These are phyloP conservation scores for Mucor circinelloides DNA, from an alignment of 371 early-diverging fungal genomes.

Conservation along the genomic window DNA sequence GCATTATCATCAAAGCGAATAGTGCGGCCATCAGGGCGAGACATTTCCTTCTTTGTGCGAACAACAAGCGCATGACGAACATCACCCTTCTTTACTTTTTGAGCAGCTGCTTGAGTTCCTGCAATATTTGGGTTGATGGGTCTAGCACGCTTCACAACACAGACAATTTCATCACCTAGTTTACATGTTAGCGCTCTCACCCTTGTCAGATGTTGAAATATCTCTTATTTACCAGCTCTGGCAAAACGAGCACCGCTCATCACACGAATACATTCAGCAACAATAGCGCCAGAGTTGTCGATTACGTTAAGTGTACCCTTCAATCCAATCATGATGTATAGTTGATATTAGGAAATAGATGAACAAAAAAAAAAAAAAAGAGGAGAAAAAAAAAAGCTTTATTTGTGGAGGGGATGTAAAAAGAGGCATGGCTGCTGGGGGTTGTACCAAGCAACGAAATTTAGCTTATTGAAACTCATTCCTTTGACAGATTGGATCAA, in stretches of 20 bases:
- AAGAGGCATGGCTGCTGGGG: not conserved
- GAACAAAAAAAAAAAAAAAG: no score
- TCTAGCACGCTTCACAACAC: conserved; percentile 92
- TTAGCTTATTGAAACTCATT: not conserved
- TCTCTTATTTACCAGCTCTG: conserved; percentile 53
- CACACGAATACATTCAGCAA: conserved; percentile 96
- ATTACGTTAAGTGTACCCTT: conserved; percentile 87
- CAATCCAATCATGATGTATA: conserved; percentile 75
- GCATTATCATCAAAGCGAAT: conserved; percentile 98
- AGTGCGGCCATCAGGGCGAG: conserved; percentile 91
- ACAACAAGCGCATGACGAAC: conserved; percentile 93
- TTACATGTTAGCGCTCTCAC: not conserved
- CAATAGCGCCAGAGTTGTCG: conserved; percentile 94
- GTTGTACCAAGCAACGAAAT: not conserved
- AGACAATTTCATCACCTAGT: conserved; percentile 94
- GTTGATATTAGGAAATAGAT: not conserved
- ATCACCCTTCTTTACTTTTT: conserved; percentile 95
- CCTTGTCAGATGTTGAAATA: not conserved
- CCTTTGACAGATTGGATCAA: not conserved
- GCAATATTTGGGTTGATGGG: conserved; percentile 66
- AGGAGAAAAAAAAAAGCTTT: not conserved
- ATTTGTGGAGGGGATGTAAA: conserved; percentile 2
- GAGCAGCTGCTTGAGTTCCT: conserved; percentile 55
- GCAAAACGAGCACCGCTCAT: conserved; percentile 85
- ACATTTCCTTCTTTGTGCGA: conserved; percentile 88